Percentiles rank a stretch among this genome's conserved stretches.
Evolutionary conservation across 2,329 filamentous ascomycete species (phyloP).

Genomic region (Aspergillus sp.): DNA sequence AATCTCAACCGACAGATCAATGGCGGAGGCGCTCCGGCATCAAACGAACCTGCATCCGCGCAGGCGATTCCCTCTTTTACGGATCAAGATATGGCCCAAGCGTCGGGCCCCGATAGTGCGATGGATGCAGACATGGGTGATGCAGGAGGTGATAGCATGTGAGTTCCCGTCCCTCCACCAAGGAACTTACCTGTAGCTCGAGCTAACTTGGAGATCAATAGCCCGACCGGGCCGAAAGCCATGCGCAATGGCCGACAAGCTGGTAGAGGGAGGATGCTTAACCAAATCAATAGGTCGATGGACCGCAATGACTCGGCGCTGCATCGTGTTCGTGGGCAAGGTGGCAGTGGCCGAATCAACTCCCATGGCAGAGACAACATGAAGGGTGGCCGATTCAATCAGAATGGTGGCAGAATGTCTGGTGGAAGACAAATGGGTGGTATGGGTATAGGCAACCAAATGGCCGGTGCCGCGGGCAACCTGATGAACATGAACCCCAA

Average conservation of each 20-base stretch:
- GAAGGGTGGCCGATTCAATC: constrained; percentile 62
- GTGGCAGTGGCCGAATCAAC: constrained; percentile 75
- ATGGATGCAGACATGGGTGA: constrained; percentile 73
- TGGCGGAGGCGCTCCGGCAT: constrained; percentile 36
- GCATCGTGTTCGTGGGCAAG: constrained; percentile 71
- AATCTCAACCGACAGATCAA: constrained; percentile 60
- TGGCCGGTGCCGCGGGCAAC: constrained; percentile 31
- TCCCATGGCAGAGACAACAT: constrained; percentile 67
- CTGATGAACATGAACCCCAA: constrained; percentile 58
- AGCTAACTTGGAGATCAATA: constrained; percentile 44
- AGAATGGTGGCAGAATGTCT: constrained; percentile 39
- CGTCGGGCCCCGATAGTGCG: constrained; percentile 27
- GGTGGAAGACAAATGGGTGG: constrained; percentile 43
- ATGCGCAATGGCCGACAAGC: constrained; percentile 73
- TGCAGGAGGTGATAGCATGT: constrained; percentile 37
- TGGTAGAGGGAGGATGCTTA: constrained; percentile 74
- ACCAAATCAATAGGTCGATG: constrained; percentile 78
- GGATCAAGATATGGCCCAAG: constrained; percentile 27
- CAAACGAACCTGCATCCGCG: constrained; percentile 11
- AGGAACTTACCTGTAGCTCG: constrained; percentile 2
- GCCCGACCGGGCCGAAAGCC: constrained; percentile 89
- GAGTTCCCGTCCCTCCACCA: constrained; percentile 12
- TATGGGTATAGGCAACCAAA: constrained; percentile 35
- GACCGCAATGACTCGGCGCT: constrained; percentile 74
- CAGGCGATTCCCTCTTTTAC: constrained; percentile 32